Conservation (phyloP, 768 basidiomycete species). For the Leccinum sublutescens region DNA sequence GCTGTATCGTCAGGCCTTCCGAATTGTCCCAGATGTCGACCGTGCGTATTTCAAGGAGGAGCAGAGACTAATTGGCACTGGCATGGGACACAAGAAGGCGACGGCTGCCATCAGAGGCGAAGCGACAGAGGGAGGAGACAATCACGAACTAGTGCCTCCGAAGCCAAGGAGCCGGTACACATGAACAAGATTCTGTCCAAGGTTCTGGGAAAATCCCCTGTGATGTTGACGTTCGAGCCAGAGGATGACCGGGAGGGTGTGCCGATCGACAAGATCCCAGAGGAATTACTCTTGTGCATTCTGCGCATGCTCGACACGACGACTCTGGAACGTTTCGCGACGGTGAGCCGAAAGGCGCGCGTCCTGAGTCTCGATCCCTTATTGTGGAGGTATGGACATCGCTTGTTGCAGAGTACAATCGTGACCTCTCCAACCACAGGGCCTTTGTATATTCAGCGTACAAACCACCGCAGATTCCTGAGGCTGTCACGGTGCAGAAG, state of each 20-base stretch:
- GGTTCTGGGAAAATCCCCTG: constrained; percentile 50
- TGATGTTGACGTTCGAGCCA: constrained; percentile 56
- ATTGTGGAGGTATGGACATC: constrained; percentile 67
- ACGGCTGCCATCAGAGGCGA: constrained; percentile 73
- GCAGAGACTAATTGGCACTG: constrained; percentile 20
- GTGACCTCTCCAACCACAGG: constrained; percentile 37
- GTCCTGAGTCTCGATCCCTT: constrained; percentile 64
- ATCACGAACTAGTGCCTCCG: constrained; percentile 52
- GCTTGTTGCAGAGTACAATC: background rate
- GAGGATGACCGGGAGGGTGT: constrained; percentile 63
- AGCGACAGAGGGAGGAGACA: constrained; percentile 62
- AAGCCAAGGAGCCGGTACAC: constrained; percentile 7
- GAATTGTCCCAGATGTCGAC: constrained; percentile 74
- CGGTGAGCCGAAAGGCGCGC: constrained; percentile 71
- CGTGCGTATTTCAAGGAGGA: constrained; percentile 63
- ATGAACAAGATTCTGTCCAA: constrained; percentile 44
- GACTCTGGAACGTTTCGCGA: constrained; percentile 74
- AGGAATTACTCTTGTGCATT: constrained; percentile 71
- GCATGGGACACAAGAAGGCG: constrained; percentile 65
- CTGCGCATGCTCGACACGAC: constrained; percentile 64
- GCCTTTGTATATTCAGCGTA: constrained; percentile 64
- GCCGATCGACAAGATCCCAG: constrained; percentile 61
- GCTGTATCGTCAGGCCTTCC: constrained; percentile 80
- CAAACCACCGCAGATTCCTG: constrained; percentile 70
- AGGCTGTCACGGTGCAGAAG: constrained; percentile 45